Percentiles rank a stretch among this genome's conserved stretches.
Evolutionary conservation across 176 grass and related monocot genomes (phyloP).

Genomic region (Luzula sylvatica): DNA sequence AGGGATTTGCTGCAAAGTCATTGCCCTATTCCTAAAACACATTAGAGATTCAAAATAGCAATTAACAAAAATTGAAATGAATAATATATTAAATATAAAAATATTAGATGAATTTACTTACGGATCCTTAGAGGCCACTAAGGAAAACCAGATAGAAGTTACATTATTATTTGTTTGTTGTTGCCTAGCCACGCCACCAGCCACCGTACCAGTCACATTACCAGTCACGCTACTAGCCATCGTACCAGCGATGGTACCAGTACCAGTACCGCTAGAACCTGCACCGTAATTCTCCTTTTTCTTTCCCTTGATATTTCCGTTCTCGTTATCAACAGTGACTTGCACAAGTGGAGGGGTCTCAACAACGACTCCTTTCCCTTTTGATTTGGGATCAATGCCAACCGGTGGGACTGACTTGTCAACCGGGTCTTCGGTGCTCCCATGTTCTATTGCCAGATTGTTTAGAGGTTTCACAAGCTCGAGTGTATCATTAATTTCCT

Average conservation of each 20-base stretch:
- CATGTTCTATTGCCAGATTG: conserved; percentile 62
- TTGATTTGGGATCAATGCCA: conserved; percentile 33
- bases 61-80: conserved; percentile 17
- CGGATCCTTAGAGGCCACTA: conserved; percentile 70
- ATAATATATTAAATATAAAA: conserved; percentile 9
- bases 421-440: conserved; percentile 50
- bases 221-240: conserved; percentile 31
- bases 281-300: conserved; percentile 40
- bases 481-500: conserved; percentile 36
- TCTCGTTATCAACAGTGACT: conserved; percentile 28
- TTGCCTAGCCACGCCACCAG: conserved; percentile 22
- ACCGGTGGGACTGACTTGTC: too few relatives aligned
- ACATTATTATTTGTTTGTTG: conserved; percentile 44
- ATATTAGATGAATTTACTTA: conserved; percentile 20
- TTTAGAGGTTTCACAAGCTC: conserved; percentile 81
- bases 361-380: conserved; percentile 41
- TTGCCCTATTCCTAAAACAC: conserved; percentile 55
- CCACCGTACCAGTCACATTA: conserved; percentile 16
- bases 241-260: conserved; percentile 11
- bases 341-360: conserved; percentile 24
- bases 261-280: conserved; percentile 39
- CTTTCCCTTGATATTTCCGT: conserved; percentile 30
- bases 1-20: conserved; percentile 52
- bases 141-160: conserved; percentile 57
- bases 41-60: conserved; percentile 20